Evolutionary conservation across 2,329 filamentous ascomycete genomes (phyloP).

Genomic region (Fusarium oligoseptatum): DNA sequence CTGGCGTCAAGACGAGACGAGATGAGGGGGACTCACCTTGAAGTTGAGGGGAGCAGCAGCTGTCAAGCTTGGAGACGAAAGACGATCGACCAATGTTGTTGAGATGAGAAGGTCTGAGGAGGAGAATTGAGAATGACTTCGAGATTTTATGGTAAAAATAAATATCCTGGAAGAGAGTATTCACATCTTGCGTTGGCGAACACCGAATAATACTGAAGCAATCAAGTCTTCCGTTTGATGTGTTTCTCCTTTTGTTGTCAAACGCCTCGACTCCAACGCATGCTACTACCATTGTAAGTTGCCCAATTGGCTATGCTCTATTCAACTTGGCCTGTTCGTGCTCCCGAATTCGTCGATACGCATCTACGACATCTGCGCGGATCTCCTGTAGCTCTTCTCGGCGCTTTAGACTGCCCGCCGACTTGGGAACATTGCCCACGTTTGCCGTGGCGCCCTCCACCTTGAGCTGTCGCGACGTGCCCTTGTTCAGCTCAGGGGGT

Average conservation of each 20-base stretch:
- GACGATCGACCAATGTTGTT: not conserved
- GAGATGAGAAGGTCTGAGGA: not conserved
- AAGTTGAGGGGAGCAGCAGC: not conserved
- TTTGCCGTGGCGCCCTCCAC: conserved; percentile 52
- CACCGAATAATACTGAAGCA: not conserved
- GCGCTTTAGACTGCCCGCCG: conserved; percentile 55
- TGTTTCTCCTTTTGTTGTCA: not conserved
- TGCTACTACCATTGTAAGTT: conserved; percentile 15
- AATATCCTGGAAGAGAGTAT: not conserved
- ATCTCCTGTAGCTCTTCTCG: conserved; percentile 56
- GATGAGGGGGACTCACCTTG: not conserved
- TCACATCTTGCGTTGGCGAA: not conserved
- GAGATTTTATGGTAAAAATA: not conserved
- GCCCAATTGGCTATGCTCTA: conserved; percentile 10
- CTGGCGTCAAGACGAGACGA: not conserved
- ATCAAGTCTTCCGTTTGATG: not conserved
- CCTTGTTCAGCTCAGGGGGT: conserved; percentile 78
- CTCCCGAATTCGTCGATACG: conserved; percentile 55
- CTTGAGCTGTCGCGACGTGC: conserved; percentile 50
- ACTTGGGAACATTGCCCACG: conserved; percentile 54
- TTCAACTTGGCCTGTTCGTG: conserved; percentile 54
- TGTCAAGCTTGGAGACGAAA: not conserved
- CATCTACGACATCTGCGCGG: conserved; percentile 53
- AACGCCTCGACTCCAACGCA: not conserved
- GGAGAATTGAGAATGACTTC: not conserved